Base-by-base conservation (phyloP, 176 grass and related monocot species). In the Metroxylon sagu region DNA sequence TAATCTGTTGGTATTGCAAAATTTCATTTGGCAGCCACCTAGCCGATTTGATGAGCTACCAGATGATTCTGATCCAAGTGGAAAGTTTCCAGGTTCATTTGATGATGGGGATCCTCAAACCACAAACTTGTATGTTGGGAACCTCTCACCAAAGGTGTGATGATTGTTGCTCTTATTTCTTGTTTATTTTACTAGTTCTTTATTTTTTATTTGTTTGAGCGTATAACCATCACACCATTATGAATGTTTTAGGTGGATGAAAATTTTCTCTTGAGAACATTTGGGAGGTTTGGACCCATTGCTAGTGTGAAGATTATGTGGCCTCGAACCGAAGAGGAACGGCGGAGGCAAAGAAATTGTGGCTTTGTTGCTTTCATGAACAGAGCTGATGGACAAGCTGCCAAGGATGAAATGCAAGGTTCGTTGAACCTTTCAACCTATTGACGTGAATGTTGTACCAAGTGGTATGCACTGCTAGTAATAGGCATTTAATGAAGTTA, bases 331-430 rank as follows among this genome's bases (percentile, higher is more conserved):
- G 93, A 98, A 76, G 93, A 98, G 73, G 93, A 98, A 74, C 68
- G 78, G 27, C 88, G 79, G 77, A 85, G 93, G 73, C 87, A 98
- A 80, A 83, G 93, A 65, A 98, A 98, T 68, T 98, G 93, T 66
- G 93, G 93, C 29, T 98, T 98, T 74, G 93, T 98, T 88, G 93
- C 93, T 58, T 98, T 98, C 66, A 98, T 98, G 93, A 92, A 92
- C 57, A 88, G 93, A 78, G 59, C 71, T 31, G 93, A 98, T 21
- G 93, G 87, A 56, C 93, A 98, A 50, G 93, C 87, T 73, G 88
- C 93, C 16, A 98, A 98, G 66, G 93, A 92, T 74, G 93, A 98
- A 85, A 98, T 98, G 93, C 87, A 98, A 98, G 93, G 93, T 97
- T 71, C 65, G 30, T 67, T 55, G 60, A 65, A 19, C 52, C 57